phyloP scores from a whole-genome alignment of 345 rosid species.

The Hibiscus mutabilis region DNA sequence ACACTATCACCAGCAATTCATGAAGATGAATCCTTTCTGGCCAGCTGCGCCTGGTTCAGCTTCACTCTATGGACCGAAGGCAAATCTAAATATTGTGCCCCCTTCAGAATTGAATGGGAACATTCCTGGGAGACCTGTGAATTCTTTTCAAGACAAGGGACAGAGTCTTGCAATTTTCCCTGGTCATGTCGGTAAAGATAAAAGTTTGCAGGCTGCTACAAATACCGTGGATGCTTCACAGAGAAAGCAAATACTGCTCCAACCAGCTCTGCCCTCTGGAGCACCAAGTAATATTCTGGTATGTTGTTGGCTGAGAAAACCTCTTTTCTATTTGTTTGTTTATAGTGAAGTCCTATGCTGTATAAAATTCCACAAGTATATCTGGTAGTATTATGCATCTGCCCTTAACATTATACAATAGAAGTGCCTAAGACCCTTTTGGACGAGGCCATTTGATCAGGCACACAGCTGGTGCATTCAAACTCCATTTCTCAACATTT shows the following conservation, averaged over 20 bases:
- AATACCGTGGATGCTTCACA: slow-evolving; percentile 53
- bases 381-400: background rate
- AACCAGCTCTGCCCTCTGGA: slow-evolving; percentile 77
- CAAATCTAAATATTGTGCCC: slow-evolving; percentile 71
- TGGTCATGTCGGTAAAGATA: slow-evolving; percentile 42
- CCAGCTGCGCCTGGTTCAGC: slow-evolving; percentile 73
- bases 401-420: no score
- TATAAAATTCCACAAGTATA: background rate
- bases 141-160: slow-evolving; percentile 52
- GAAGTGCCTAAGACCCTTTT: no score
- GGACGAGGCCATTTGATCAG: no score
- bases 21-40: slow-evolving; percentile 90
- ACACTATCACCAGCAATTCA: slow-evolving; percentile 60
- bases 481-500: no score
- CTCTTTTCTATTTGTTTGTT: background rate
- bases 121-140: slow-evolving; percentile 42
- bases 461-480: no score
- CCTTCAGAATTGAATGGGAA: slow-evolving; percentile 61
- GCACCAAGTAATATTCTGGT: slow-evolving; percentile 75
- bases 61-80: slow-evolving; percentile 67
- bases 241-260: slow-evolving; percentile 78
- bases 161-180: slow-evolving; percentile 42
- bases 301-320: slow-evolving; percentile 10
- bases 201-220: slow-evolving; percentile 45
- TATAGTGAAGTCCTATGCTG: background rate